Base-by-base conservation (phyloP, 176 grass and related monocot species). In the Triticum dicoccoides region DNA sequence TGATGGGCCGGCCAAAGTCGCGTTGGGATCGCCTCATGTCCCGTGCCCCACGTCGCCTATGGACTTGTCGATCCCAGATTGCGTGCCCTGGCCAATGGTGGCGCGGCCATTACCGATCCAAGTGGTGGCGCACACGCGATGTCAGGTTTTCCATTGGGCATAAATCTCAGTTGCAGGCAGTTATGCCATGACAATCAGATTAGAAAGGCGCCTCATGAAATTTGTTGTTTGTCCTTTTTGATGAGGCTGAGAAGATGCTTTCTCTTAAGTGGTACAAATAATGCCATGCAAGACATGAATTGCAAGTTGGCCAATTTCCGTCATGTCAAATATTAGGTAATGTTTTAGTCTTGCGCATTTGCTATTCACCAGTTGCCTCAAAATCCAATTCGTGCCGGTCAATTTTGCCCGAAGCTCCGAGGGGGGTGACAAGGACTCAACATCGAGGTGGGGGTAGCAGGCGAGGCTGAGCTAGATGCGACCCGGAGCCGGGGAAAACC, bases 1-100 rank as follows among this genome's bases (percentile, higher is more conserved):
- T 42, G 72, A 75, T 8, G 72, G 71, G 38, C 6, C 21, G 41
- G 6, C 37, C 78, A 77, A 77, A 81, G 82, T 77, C 72, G 82
- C 72, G 80, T 42, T 77, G 81, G 87, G 62, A 82, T 78, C 76
- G 79, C 32, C 65, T 47, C 79, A 23, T 73, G 80, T 61, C 11
- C 86, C 66, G 8, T 59, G 80, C 27, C 8, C 82, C 80, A 7
- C 37, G 83, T 78, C 42, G 80, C 54, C 32, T 17, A 44, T 64
- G 38, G 56, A 86, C 83, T 42, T 90, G 84, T 83, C 80, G 89
- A 87, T 87, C 65, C 33, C 18, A 65, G 73, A 58, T 83, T 79
- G 88, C 61, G 7, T 37, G 30, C 65, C 7, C 18, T 0, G 4
- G 54, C 52, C 52, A 52, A 54, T 83, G 65, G 84, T 79, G 89